Conservation (phyloP, 2,329 filamentous ascomycete genomes). For the Hypoxylon sp. region DNA sequence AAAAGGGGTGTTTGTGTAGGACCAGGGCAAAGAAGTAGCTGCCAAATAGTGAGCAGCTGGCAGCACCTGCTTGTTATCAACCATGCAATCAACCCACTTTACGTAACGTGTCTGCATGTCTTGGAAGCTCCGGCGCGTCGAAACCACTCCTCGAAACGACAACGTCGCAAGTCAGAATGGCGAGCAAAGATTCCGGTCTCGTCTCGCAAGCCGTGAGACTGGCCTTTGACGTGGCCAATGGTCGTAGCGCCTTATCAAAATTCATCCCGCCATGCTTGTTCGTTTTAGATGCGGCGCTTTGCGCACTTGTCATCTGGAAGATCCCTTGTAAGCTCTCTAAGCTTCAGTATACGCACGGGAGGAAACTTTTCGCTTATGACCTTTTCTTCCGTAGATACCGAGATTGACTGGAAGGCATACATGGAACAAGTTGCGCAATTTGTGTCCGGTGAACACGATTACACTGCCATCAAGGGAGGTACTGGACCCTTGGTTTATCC, state of each 20-base stretch:
- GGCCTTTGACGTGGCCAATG: conserved; percentile 62
- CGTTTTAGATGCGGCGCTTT: conserved; percentile 79
- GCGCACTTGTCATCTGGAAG: conserved; percentile 81
- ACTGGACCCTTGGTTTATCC: conserved; percentile 97
- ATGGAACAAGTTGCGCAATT: conserved; percentile 93
- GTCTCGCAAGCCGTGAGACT: conserved; percentile 51
- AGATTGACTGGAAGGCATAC: conserved; percentile 98
- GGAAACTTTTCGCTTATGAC: conserved; percentile 4
- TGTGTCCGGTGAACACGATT: conserved; percentile 88
- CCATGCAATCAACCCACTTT: conserved; percentile 23
- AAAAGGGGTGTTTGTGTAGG: neutral
- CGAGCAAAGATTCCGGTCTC: conserved; percentile 45
- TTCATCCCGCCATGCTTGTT: conserved; percentile 74
- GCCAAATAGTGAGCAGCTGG: conserved; percentile 6
- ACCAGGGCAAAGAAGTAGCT: neutral
- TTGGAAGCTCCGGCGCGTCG: conserved; percentile 27
- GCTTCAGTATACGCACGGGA: neutral
- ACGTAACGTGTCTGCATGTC: conserved; percentile 34
- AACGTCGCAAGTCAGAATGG: conserved; percentile 44
- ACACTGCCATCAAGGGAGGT: conserved; percentile 85
- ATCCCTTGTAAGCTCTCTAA: conserved; percentile 78
- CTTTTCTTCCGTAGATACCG: conserved; percentile 75
- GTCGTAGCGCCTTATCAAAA: conserved; percentile 65
- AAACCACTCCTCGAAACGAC: conserved; percentile 12
- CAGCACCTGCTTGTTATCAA: conserved; percentile 17